A percentile compares a stretch with the other conserved stretches of the same genome.
phyloP scores from a whole-genome alignment of 1,139 yeast species.

The Pneumocystis oryctolagi region DNA sequence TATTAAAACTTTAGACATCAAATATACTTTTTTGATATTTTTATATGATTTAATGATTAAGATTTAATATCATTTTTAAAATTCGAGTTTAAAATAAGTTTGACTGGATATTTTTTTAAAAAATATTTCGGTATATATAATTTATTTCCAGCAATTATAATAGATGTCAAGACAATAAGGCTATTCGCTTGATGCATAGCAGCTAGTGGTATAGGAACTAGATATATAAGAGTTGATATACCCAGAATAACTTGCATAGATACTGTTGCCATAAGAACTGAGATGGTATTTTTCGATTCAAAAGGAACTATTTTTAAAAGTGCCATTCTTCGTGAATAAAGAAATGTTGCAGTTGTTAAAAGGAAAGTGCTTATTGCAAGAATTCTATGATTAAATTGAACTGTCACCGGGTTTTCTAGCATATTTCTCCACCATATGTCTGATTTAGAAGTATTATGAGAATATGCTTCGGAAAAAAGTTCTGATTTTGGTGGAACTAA shows the following conservation, averaged over 20 bases:
- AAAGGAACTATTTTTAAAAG: slow-evolving; percentile 41
- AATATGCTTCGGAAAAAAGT: slow-evolving; percentile 57
- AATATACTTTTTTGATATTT: not conserved
- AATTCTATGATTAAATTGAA: slow-evolving; percentile 78
- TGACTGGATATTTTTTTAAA: not conserved
- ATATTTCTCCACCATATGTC: slow-evolving; percentile 85
- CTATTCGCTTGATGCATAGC: slow-evolving; percentile 98
- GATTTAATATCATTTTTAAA: not conserved
- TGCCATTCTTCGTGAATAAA: slow-evolving; percentile 36
- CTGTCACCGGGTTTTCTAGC: slow-evolving; percentile 91
- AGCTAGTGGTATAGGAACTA: slow-evolving; percentile 86
- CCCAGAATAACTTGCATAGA: slow-evolving; percentile 75
- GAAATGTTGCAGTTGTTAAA: slow-evolving; percentile 47
- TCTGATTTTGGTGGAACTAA: slow-evolving; percentile 61
- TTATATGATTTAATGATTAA: not conserved
- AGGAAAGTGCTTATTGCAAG: slow-evolving; percentile 72
- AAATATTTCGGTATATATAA: slow-evolving; percentile 42
- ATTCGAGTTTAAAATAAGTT: not conserved
- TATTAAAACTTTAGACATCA: not conserved
- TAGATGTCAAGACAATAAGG: slow-evolving; percentile 66
- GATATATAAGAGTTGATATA: slow-evolving; percentile 63
- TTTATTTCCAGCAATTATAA: slow-evolving; percentile 53
- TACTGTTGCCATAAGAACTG: slow-evolving; percentile 59
- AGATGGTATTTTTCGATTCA: slow-evolving; percentile 43
- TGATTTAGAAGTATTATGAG: slow-evolving; percentile 44